Base-by-base conservation (phyloP, 352 stramenopile species). In the Globisporangium yorkense region DNA sequence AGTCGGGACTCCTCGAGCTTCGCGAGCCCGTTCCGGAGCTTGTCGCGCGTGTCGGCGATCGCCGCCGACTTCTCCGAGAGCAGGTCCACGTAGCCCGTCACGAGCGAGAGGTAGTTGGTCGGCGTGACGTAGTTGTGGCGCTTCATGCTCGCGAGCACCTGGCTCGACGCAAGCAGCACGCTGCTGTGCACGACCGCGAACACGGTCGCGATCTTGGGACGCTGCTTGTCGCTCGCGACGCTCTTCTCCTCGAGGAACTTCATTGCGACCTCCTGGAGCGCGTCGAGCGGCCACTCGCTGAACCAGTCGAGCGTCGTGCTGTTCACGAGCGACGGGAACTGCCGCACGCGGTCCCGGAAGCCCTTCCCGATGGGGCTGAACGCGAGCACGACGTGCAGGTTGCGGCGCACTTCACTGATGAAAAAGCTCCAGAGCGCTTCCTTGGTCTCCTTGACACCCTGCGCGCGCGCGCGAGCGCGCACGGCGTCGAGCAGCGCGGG, bases 231-330 rank as follows among this genome's bases (percentile, higher is more conserved):
- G 37, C 60, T 71, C 20, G 79, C 83, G 16, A 92, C 77, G 55
- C 88, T 88, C 58, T 92, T 89, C 72, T 96, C 82, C 37, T 93
- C 82, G 0, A 98, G 65, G 54, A 98, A 98, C 59, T 97, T 97
- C 67, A 91, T 96, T 5, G 79, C 92, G 7, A 98, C 92, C 56
- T 97, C 92, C 56, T 97, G 82, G 1, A 98, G 75, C 5, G 92
- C 92, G 44, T 98, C 92, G 0, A 90, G 59, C 1, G 92, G 92
- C 92, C 92, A 98, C 39, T 89, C 86, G 41, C 96, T 94, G 71
- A 97, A 96, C 88, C 88, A 97, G 58, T 98, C 89, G 56, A 98
- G 98, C 8, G 89, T 98, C 0, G 87, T 98, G 65, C 90, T 97
- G 61, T 97, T 98, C 2, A 98, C 89, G 16, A 98, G 72, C n/a